Evolutionary conservation across 768 basidiomycete genomes (phyloP), one percentile per base, ranked within the genome.

Genomic region (Phaeotremella skinneri): DNA sequence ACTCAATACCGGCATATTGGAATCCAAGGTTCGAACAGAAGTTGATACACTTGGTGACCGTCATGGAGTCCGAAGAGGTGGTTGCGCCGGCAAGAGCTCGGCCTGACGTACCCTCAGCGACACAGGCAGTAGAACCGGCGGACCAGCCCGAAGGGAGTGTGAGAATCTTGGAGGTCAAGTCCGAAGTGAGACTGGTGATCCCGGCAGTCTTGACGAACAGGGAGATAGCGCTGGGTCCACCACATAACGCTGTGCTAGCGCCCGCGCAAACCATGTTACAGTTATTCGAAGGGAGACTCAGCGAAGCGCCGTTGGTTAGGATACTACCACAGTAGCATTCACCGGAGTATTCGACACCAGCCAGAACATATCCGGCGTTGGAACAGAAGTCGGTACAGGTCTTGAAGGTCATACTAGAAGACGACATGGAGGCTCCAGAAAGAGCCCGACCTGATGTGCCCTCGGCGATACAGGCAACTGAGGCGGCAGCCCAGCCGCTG

Each of bases 261-360:
- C 68, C 68, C n/a, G 58, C 52, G 43, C 68, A 70, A 3, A 52
- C 9, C 54, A 67, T 62, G 56, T 45, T 32, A 32, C 61, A 61
- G 20, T 48, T 53, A 29, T 50, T 41, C 2, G 65, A 49, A 16
- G 48, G 50, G 5, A 20, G 48, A 4, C 25, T n/a, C 47, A 67
- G 59, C 4, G 61, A 59, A 30, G 67, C 72, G 79, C 82, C 32
- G 79, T 90, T 56, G 69, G 85, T 23, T 82, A 84, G 2, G 64
- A 78, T 4, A 81, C 83, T 41, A 81, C 84, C 14, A 81, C 78
- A 79, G 66, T 72, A 77, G 62, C 78, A 78, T 57, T 79, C 73
- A 29, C 55, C 49, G 52, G 70, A 63, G 64, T 68, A 77, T 64
- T 79, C 74, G 41, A 77, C 43, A 29, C 77, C 79, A 26, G 78